phyloP scores from a whole-genome alignment of 176 grass and related monocot genomes.

The Musa troglodytarum region DNA sequence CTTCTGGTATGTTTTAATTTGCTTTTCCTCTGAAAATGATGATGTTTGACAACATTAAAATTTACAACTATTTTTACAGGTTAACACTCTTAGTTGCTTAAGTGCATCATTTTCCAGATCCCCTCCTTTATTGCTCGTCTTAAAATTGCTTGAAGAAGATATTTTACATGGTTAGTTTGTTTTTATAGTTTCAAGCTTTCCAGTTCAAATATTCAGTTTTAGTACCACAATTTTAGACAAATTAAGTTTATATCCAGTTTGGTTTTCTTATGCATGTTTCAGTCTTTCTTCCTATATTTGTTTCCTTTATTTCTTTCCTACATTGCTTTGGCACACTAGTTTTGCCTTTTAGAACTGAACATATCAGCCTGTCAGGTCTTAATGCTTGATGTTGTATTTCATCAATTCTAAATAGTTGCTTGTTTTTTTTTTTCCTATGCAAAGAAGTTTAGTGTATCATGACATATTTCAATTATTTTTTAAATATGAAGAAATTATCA shows the following conservation, averaged over 20 bases:
- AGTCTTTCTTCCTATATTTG: too few species aligned
- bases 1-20: slow-evolving; percentile 56
- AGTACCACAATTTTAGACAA: neutral
- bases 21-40: slow-evolving; percentile 2
- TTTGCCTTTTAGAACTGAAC: neutral
- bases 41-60: slow-evolving; percentile 3
- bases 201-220: neutral
- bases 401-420: neutral
- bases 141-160: slow-evolving; percentile 51
- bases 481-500: too few species aligned
- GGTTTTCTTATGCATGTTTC: too few species aligned
- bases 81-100: slow-evolving; percentile 85
- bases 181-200: neutral
- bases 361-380: neutral
- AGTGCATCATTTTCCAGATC: slow-evolving; percentile 68
- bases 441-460: neutral
- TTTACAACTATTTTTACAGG: slow-evolving; percentile 29
- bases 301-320: neutral
- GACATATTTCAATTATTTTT: too few species aligned
- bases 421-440: neutral
- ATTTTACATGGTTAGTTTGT: slow-evolving; percentile 39
- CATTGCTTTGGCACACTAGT: neutral
- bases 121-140: slow-evolving; percentile 59
- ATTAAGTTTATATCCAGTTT: neutral
- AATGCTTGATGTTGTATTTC: neutral